These are phyloP conservation scores for Phyllosticta citribraziliensis DNA, from an alignment of 2,329 filamentous ascomycete species.

Conservation along the genomic window DNA sequence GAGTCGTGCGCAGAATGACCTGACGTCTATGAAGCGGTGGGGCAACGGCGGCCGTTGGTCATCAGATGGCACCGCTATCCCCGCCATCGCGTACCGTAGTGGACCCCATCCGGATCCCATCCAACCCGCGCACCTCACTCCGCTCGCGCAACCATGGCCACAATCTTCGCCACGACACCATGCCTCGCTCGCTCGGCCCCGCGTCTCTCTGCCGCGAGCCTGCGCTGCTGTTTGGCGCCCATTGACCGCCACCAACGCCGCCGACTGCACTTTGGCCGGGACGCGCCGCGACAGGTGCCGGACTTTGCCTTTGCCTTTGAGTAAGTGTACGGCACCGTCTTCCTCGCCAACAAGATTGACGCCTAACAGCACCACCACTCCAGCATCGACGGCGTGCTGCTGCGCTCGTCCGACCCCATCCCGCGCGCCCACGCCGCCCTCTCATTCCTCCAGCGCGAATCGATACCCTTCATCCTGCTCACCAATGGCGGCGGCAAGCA, in stretches of 20 bases:
- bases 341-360: constrained; percentile 15
- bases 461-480: constrained; percentile 84
- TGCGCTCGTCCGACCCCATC: constrained; percentile 70
- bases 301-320: constrained; percentile 49
- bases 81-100: not conserved
- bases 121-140: not conserved
- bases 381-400: constrained; percentile 88
- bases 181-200: not conserved
- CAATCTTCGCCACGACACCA: not conserved
- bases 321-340: constrained; percentile 25
- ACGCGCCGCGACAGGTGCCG: constrained; percentile 16
- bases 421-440: constrained; percentile 69
- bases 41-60: too few relatives aligned
- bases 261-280: not conserved
- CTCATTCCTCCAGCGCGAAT: constrained; percentile 58
- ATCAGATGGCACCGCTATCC: not conserved
- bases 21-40: too few relatives aligned
- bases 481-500: constrained; percentile 90
- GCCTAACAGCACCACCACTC: constrained; percentile 10
- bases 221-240: not conserved
- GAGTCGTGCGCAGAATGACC: not conserved
- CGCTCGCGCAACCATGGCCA: not conserved
- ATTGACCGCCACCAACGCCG: not conserved
- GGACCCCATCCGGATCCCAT: not conserved
- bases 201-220: not conserved